Evolutionary conservation across 108 stramenopile genomes (phyloP).

Genomic region (Skeletonema tropicum): DNA sequence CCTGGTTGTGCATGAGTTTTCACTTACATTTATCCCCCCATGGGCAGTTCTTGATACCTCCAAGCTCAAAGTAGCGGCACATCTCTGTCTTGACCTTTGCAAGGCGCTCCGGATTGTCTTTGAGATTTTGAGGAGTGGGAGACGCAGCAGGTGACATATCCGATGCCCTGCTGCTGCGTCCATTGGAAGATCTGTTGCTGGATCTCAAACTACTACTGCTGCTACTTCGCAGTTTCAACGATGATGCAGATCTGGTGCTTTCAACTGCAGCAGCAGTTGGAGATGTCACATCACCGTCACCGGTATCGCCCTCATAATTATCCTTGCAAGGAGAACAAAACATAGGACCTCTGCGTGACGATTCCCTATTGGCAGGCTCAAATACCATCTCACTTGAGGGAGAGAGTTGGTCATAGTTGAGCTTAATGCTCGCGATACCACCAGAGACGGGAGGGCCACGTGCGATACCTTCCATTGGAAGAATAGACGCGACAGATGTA

Average conservation of each 20-base stretch:
- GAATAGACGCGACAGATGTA: neutral
- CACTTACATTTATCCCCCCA: conserved; percentile 35
- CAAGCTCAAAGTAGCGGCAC: conserved; percentile 66
- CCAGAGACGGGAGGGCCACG: neutral
- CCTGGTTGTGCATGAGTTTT: too few relatives aligned
- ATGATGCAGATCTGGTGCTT: neutral
- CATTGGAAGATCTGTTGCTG: neutral
- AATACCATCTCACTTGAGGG: neutral
- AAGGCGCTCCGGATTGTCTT: conserved; percentile 66
- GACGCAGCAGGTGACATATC: neutral
- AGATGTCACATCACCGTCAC: neutral
- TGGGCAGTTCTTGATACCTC: conserved; percentile 20
- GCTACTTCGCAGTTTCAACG: neutral
- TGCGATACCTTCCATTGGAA: neutral
- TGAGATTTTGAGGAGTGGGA: conserved; percentile 51
- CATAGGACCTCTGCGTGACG: neutral
- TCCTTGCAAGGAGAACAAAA: neutral
- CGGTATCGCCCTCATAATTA: neutral
- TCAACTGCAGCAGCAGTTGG: neutral
- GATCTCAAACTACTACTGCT: neutral
- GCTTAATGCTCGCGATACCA: neutral
- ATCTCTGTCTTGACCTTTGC: conserved; percentile 89
- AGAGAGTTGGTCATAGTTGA: neutral
- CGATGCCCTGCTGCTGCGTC: neutral
- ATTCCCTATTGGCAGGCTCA: neutral